These are phyloP conservation scores for Echites panduratus DNA, from an alignment of 257 asterid genomes.

Conservation along the genomic window DNA sequence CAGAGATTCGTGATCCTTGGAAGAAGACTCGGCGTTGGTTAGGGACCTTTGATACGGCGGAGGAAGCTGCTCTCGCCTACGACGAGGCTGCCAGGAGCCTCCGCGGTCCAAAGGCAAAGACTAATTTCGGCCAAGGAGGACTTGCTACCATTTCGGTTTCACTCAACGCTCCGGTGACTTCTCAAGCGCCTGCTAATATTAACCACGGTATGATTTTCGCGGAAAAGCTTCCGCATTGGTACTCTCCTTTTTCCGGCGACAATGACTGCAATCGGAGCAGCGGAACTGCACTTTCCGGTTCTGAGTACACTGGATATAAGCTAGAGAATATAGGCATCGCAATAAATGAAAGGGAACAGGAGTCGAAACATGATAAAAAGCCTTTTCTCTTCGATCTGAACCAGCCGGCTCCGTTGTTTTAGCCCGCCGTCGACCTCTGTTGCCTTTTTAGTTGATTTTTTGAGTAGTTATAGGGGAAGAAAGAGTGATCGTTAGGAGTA, in stretches of 20 bases:
- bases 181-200: background rate
- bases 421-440: conserved; percentile 12
- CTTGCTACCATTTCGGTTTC: conserved; percentile 12
- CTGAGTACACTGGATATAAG: conserved; percentile 40
- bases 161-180: conserved; percentile 5
- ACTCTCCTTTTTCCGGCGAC: conserved; percentile 13
- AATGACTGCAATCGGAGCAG: conserved; percentile 3
- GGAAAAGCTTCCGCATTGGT: conserved; percentile 20
- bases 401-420: conserved; percentile 52
- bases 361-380: conserved; percentile 28
- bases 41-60: conserved; percentile 70
- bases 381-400: conserved; percentile 58
- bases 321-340: conserved; percentile 29
- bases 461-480: background rate
- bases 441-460: background rate
- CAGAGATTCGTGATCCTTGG: conserved; percentile 74
- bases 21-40: conserved; percentile 66
- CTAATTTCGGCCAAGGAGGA: conserved; percentile 37
- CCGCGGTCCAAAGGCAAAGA: conserved; percentile 60
- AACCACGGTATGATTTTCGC: background rate
- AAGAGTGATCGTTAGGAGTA: background rate
- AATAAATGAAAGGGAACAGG: conserved; percentile 32
- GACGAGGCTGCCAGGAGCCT: conserved; percentile 53
- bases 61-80: conserved; percentile 65
- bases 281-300: conserved; percentile 16